Evolutionary conservation across 139 green algal genomes (phyloP).

Genomic region (Picochlorum sp.): DNA sequence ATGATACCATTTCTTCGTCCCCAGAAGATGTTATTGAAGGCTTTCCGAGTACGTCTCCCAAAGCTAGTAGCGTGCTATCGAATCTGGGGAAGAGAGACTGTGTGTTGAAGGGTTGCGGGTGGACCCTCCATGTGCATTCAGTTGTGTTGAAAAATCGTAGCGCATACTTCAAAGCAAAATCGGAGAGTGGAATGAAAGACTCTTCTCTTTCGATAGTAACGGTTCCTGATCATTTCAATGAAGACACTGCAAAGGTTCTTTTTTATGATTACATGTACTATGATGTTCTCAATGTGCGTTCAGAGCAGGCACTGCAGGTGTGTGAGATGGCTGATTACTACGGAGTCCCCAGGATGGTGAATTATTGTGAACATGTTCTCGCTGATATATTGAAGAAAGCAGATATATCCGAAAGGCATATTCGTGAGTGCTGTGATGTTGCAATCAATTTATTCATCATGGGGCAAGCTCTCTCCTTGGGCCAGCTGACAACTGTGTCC

Average conservation of each 20-base stretch:
- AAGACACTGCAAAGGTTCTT: conserved; percentile 15
- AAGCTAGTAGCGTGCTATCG: background rate
- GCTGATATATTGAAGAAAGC: conserved; percentile 27
- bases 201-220: conserved; percentile 9
- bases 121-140: conserved; percentile 14
- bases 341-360: conserved; percentile 29
- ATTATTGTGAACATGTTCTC: conserved; percentile 42
- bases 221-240: conserved; percentile 52
- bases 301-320: conserved; percentile 4
- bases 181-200: conserved; percentile 41
- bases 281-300: conserved; percentile 25
- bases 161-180: conserved; percentile 35
- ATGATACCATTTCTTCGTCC: background rate
- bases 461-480: conserved; percentile 40
- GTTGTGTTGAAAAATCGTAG: conserved; percentile 36
- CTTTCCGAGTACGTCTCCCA: background rate
- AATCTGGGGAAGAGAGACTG: background rate
- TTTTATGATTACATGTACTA: conserved; percentile 51
- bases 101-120: background rate
- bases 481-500: conserved; percentile 35
- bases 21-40: conserved; percentile 20
- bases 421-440: conserved; percentile 22
- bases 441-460: conserved; percentile 41
- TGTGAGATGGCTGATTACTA: conserved; percentile 48
- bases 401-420: background rate